phyloP scores from a whole-genome alignment of 768 basidiomycete genomes.

The Symmetrospora coprosmae region DNA sequence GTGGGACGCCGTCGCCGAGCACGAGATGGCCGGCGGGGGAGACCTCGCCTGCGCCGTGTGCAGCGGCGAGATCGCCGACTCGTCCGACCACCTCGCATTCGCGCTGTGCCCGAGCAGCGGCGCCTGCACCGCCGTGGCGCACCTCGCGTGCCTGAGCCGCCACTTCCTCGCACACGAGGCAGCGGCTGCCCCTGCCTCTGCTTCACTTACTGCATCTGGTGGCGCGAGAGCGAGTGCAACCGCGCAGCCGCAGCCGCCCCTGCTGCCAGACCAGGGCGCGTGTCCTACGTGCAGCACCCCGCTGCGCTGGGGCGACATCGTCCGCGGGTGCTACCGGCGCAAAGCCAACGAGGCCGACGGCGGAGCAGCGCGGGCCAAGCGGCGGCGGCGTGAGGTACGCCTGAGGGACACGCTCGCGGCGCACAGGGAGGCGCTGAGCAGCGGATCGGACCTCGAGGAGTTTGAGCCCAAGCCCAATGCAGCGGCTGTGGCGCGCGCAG shows the following conservation, averaged over 20 bases:
- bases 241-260: not conserved
- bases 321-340: slow-evolving; percentile 36
- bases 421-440: no score
- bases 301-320: slow-evolving; percentile 36
- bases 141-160: slow-evolving; percentile 35
- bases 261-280: slow-evolving; percentile 34
- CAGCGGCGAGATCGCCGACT: not conserved
- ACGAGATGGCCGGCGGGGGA: not conserved
- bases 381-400: not conserved
- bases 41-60: slow-evolving; percentile 25
- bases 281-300: slow-evolving; percentile 34
- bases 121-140: slow-evolving; percentile 26
- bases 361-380: not conserved
- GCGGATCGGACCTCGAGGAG: no score
- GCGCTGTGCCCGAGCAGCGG: slow-evolving; percentile 29
- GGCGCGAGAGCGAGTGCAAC: not conserved
- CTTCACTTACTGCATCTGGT: not conserved
- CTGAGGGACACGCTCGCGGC: no score
- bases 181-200: slow-evolving; percentile 2
- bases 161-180: slow-evolving; percentile 27
- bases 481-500: not conserved
- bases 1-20: not conserved
- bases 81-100: slow-evolving; percentile 34
- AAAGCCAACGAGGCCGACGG: slow-evolving; percentile 28
- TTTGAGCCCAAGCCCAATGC: no score